Evolutionary conservation across 2,329 filamentous ascomycete genomes (phyloP).

Genomic region (Chaetomiaceae sp.): DNA sequence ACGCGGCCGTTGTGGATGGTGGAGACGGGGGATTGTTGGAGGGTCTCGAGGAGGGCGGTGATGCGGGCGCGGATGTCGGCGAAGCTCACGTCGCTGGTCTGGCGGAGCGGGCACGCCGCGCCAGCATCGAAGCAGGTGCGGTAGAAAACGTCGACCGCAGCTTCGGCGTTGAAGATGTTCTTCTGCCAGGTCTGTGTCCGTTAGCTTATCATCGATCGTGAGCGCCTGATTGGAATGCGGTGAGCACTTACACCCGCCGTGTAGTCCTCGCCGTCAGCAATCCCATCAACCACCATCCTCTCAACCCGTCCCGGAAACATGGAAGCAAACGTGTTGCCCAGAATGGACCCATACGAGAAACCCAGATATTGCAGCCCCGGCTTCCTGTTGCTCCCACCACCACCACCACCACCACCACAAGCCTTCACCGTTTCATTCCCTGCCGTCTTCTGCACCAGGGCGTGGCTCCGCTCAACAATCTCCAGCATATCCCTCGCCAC

Average conservation of each 20-base stretch:
- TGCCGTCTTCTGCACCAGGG: neutral
- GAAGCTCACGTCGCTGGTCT: conserved; percentile 2
- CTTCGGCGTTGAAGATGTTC: conserved; percentile 9
- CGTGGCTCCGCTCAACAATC: conserved; percentile 20
- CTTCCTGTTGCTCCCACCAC: neutral
- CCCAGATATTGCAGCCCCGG: conserved; percentile 40
- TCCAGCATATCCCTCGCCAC: conserved; percentile 26
- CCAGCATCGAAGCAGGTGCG: conserved; percentile 14
- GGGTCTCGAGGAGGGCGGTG: neutral
- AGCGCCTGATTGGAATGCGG: too few species aligned
- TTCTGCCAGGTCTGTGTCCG: neutral
- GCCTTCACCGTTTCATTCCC: neutral
- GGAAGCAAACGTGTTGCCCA: conserved; percentile 38
- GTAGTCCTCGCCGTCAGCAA: conserved; percentile 40
- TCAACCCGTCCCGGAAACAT: conserved; percentile 38
- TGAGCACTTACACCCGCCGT: conserved; percentile 5
- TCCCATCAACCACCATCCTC: conserved; percentile 41
- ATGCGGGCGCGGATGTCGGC: conserved; percentile 8
- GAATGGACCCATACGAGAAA: conserved; percentile 45
- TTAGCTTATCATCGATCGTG: neutral
- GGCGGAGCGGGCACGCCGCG: conserved; percentile 4
- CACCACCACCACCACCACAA: neutral
- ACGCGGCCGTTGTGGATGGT: conserved; percentile 6
- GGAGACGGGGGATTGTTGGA: conserved; percentile 6
- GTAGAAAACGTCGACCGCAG: conserved; percentile 11